Evolutionary conservation across 1,284 basidiomycete species (phyloP), one percentile per base, ranked within the genome.

Genomic region (Microbotryum silenes-acaulis): DNA sequence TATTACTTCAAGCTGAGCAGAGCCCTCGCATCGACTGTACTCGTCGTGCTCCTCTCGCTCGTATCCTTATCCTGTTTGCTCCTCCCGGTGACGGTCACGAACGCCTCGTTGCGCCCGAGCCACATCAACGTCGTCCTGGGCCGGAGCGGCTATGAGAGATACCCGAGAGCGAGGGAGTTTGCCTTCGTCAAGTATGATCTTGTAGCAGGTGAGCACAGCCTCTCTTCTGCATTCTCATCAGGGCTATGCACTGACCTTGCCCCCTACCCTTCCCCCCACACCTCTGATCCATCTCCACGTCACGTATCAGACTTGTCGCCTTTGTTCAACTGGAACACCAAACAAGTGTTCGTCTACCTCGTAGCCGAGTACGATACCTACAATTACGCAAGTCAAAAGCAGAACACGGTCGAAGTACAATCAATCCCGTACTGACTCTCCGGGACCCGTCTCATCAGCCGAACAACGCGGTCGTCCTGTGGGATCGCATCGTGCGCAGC

Each of bases 261-360:
- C 31, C 42, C 72, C 72, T 54, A 60, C 69, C 12, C 63, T 64
- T 53, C 56, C 61, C 21, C 74, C 73, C 54, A 71, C 72, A 50
- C 72, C 69, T 64, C 49, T 54, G 14, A 59, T 71, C 53, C 64
- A 14, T 37, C 16, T 8, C 25, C n/a, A 16, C 20, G 70, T 55
- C 58, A 68, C 37, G 64, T 60, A 29, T 63, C 71, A 87, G 91
- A 94, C 76, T 78, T 93, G 16, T 78, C 80, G 14, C 82, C 88
- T 4, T 78, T 94, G 21, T 94, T 93, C 77, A 81, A 90, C 74
- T 94, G 91, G 89, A 94, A 94, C 74, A 94, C 91, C 14, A 94
- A 94, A 75, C 91, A 94, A 73, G 74, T 94, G 20, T 93, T 94
- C 73, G 75, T 93, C 23, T 91, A 88, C 72, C 79, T 91, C 47